Conservation (phyloP, 169 alveolate species). For the Plasmodium cynomolgi region DNA sequence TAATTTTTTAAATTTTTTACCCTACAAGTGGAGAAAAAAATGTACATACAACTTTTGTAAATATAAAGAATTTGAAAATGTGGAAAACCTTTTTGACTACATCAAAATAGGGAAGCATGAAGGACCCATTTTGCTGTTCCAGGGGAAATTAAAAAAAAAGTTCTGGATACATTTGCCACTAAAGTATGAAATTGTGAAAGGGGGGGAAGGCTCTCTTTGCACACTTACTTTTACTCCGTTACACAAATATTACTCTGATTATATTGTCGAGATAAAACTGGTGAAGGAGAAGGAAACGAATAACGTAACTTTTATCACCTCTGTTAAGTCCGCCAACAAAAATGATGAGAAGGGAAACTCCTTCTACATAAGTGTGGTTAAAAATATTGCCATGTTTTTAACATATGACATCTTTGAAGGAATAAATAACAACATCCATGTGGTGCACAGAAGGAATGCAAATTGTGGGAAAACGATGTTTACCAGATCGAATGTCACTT, state of each 20-base stretch:
- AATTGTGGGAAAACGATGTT: neutral
- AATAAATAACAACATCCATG: constrained; percentile 46
- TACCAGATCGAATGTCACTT: constrained; percentile 11
- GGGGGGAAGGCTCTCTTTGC: constrained; percentile 5
- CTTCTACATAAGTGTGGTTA: constrained; percentile 6
- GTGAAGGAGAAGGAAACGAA: constrained; percentile 7
- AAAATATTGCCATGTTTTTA: constrained; percentile 52
- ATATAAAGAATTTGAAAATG: constrained; percentile 21
- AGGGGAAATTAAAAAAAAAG: constrained; percentile 61
- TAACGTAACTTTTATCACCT: constrained; percentile 22
- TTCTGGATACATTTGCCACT: constrained; percentile 66
- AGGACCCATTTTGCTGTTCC: constrained; percentile 37
- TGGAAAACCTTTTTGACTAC: constrained; percentile 14
- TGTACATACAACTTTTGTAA: constrained; percentile 26
- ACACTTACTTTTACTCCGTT: constrained; percentile 51
- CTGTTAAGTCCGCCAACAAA: neutral
- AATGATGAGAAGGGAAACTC: neutral
- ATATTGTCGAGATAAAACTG: constrained; percentile 44
- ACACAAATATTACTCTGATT: constrained; percentile 64
- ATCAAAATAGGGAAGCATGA: constrained; percentile 23
- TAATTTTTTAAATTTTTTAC: constrained; percentile 40
- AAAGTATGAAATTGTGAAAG: constrained; percentile 16
- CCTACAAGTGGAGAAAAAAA: constrained; percentile 11
- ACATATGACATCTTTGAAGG: constrained; percentile 59
- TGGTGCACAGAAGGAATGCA: constrained; percentile 38